Percentiles rank a stretch among this genome's conserved stretches.
These are phyloP conservation scores for Phaeotremella fagi DNA, from an alignment of 768 basidiomycete genomes.

Conservation along the genomic window DNA sequence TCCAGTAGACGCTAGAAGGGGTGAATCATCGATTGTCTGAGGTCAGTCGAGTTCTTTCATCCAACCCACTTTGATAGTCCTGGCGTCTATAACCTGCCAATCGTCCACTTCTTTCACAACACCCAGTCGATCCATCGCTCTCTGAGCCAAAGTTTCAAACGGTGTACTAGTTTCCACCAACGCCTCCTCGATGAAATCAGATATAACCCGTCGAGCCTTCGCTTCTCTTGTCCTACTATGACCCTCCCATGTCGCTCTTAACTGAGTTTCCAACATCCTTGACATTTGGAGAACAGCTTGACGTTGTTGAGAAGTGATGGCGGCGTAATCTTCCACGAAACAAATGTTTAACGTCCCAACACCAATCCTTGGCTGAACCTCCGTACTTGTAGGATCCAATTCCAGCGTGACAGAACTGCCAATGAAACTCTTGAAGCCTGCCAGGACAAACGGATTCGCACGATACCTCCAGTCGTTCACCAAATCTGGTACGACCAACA, in stretches of 20 bases:
- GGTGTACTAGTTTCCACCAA: constrained; percentile 14
- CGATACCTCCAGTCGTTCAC: constrained; percentile 11
- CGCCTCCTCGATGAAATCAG: constrained; percentile 24
- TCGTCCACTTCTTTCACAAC: constrained; percentile 3
- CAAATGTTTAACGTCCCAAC: constrained; percentile 12
- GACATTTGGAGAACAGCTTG: constrained; percentile 21
- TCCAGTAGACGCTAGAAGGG: no score
- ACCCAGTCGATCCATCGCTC: constrained; percentile 5
- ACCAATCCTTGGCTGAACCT: neutral
- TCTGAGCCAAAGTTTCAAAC: constrained; percentile 4
- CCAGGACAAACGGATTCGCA: constrained; percentile 5
- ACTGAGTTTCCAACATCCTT: constrained; percentile 27
- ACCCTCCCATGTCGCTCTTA: constrained; percentile 39
- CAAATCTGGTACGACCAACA: constrained; percentile 5
- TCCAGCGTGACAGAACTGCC: constrained; percentile 17
- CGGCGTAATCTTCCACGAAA: neutral
- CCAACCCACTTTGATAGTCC: constrained; percentile 1
- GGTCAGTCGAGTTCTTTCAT: no score
- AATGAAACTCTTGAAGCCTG: constrained; percentile 20
- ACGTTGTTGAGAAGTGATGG: constrained; percentile 6
- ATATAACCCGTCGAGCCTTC: constrained; percentile 16
- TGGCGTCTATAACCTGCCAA: constrained; percentile 2
- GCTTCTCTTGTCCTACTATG: constrained; percentile 25
- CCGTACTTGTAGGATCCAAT: constrained; percentile 7
- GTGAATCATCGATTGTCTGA: no score